phyloP scores from a whole-genome alignment of 495 filamentous ascomycete species.

The Corynascus novoguineensis region DNA sequence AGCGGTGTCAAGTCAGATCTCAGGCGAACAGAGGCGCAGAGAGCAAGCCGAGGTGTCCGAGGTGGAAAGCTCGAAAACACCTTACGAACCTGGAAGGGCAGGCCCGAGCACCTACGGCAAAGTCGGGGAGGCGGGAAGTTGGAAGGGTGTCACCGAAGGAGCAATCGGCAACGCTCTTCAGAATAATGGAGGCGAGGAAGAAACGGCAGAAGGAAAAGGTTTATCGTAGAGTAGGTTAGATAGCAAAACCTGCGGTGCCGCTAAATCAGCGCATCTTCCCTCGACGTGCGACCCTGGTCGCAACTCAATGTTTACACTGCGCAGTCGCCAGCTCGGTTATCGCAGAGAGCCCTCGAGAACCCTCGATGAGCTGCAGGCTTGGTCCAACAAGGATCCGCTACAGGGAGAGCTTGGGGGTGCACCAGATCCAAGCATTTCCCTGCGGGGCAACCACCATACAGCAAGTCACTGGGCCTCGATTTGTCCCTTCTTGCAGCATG shows the following conservation, averaged over 20 bases:
- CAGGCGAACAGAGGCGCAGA: not conserved
- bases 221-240: not conserved
- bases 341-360: conserved; percentile 1
- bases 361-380: not conserved
- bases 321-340: not conserved
- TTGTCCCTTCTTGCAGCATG: not conserved
- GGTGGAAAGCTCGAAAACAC: not conserved
- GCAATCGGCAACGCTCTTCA: too few relatives aligned
- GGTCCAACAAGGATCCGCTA: not conserved
- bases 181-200: too few relatives aligned
- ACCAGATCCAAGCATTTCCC: not conserved
- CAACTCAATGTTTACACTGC: conserved; percentile 7
- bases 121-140: not conserved
- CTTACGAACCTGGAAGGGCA: too few relatives aligned
- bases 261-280: conserved; percentile 5
- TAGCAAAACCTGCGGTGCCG: not conserved
- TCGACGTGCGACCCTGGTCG: conserved; percentile 1
- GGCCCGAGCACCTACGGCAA: too few relatives aligned
- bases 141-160: not conserved
- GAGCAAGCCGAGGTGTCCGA: not conserved
- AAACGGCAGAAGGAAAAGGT: not conserved
- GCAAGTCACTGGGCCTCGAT: not conserved
- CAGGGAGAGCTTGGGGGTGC: not conserved
- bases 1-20: conserved; percentile 6
- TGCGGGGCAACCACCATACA: not conserved